These are phyloP conservation scores for Dendrobium chrysotoxum DNA, from an alignment of 106 monocot genomes.

Conservation along the genomic window DNA sequence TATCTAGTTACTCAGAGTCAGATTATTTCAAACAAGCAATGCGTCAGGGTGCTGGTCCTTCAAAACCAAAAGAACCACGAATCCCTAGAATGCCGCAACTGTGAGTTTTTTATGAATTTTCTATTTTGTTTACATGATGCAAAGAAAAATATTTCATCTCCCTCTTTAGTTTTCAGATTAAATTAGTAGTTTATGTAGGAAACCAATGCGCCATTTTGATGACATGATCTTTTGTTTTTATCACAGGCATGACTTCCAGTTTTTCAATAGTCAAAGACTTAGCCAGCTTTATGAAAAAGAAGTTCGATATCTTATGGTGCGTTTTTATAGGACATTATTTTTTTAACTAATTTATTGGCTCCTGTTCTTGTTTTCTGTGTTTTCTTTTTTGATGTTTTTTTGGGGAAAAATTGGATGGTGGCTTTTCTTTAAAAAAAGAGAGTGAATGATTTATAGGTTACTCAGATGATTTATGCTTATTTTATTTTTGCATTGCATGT, in stretches of 20 bases:
- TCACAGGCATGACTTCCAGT: constrained; percentile 74
- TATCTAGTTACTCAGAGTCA: constrained; percentile 55
- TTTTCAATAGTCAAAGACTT: constrained; percentile 59
- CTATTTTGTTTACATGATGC: not conserved
- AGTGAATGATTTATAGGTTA: not conserved
- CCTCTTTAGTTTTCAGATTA: not conserved
- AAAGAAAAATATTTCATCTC: not conserved
- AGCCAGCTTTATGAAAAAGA: constrained; percentile 67
- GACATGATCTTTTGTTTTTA: not conserved
- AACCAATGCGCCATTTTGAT: not conserved
- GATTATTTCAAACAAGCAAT: constrained; percentile 72
- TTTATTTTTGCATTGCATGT: not conserved
- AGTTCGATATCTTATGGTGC: constrained; percentile 54
- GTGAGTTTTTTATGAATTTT: constrained; percentile 16
- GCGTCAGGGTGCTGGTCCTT: constrained; percentile 43
- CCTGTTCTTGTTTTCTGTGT: not conserved
- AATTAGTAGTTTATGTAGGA: not conserved
- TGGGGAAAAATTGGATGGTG: not conserved
- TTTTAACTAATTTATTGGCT: not conserved
- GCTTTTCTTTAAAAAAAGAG: not conserved
- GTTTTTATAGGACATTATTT: not conserved
- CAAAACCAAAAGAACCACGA: constrained; percentile 55
- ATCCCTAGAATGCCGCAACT: constrained; percentile 72
- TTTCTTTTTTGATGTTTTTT: not conserved
- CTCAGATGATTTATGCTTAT: not conserved